Evolutionary conservation across 2,329 filamentous ascomycete genomes (phyloP).

Genomic region (Ceratocystiopsis brevicomis): DNA sequence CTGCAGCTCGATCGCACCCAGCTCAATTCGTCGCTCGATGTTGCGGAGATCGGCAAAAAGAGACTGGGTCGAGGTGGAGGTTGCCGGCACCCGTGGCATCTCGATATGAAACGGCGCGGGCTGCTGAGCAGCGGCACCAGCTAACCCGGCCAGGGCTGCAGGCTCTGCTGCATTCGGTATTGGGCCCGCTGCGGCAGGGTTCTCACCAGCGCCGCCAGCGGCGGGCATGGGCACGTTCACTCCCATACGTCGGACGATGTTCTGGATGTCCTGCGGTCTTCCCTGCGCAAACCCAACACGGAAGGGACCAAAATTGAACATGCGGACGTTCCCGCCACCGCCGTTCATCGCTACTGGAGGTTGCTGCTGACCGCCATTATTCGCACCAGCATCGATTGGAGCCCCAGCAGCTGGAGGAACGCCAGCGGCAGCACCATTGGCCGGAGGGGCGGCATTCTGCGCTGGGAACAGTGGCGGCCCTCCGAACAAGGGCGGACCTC

Average conservation of each 20-base stretch:
- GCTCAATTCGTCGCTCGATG: constrained; percentile 50
- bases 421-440: neutral
- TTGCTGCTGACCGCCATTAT: constrained; percentile 12
- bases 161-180: no score
- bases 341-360: constrained; percentile 7
- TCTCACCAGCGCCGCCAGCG: constrained; percentile 6
- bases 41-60: constrained; percentile 43
- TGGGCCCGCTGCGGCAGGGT: no score
- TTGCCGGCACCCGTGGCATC: no score
- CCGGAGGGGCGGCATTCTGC: neutral
- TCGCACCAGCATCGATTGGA: neutral
- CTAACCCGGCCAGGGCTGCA: no score
- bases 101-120: no score
- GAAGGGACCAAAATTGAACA: constrained; percentile 45
- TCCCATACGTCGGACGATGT: constrained; percentile 46
- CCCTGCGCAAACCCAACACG: constrained; percentile 60
- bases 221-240: constrained; percentile 17
- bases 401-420: neutral
- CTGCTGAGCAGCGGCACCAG: neutral
- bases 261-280: constrained; percentile 41
- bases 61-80: constrained; percentile 13
- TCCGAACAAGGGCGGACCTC: no score
- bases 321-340: constrained; percentile 13
- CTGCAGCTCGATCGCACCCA: constrained; percentile 40
- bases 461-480: no score